Evolutionary conservation across 208 protist species (phyloP), one percentile per base, ranked within the genome.

Genomic region (Phytomonas serpens): DNA sequence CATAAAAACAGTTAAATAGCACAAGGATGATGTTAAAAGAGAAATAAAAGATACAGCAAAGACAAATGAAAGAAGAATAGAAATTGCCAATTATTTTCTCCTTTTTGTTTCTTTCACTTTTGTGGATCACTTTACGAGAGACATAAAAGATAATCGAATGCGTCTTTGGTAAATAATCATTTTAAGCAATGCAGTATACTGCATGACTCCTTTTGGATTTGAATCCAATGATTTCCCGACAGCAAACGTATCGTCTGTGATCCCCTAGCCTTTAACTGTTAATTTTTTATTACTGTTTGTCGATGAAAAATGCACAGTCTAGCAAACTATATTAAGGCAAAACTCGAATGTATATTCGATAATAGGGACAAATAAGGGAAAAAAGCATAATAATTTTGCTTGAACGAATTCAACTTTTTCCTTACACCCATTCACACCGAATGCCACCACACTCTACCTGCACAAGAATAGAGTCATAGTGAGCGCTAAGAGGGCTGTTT

Each of bases 321-420:
- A 52, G 67, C 16, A 47, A 52, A 61, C 32, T 63, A 64, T 7
- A 63, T 52, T 1, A 67, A 34, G 1, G 33, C 34, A 67, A 65
- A 33, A 62, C 31, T 57, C 32, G 30, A 65, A 72, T 32, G 31
- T 4, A 13, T 62, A 13, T 9, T 31, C 34, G 14, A 40, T 27
- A 27, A 69, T 40, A 42, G 52, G 36, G 32, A 27, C 62, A 77
- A 68, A 38, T 23, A 38, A 73, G 29, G 66, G 61, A 51, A 77
- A 65, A 69, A n/a, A 51, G 13, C 32, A 67, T 16, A 31, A 38
- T n/a, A 19, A 33, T 4, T 42, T 42, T n/a, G 14, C 30, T n/a
- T 40, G 47, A 63, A 73, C 23, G 71, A 30, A 76, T 61, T 40
- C 57, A 67, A 27, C 0, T 57, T 52, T 32, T 75, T n/a, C 14